phyloP scores from a whole-genome alignment of 352 stramenopile genomes.

The Globisporangium alternatum region DNA sequence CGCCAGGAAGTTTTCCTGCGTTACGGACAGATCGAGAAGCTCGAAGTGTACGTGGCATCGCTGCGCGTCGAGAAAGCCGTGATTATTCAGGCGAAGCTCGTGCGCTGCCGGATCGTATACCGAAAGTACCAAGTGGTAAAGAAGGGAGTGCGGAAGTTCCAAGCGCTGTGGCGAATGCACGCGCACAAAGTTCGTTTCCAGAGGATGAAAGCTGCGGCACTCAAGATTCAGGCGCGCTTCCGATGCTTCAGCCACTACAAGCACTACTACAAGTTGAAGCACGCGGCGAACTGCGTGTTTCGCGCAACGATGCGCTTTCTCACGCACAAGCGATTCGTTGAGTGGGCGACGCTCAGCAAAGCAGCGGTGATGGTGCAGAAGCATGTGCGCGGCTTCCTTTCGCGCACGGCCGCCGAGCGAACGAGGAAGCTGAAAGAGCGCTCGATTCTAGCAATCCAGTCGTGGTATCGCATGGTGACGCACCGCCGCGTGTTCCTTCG shows the following conservation, averaged over 20 bases:
- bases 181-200: slow-evolving; percentile 13
- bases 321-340: slow-evolving; percentile 37
- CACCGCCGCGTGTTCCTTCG: slow-evolving; percentile 29
- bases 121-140: slow-evolving; percentile 44
- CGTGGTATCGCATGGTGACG: slow-evolving; percentile 54
- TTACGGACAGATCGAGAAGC: slow-evolving; percentile 72
- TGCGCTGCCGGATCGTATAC: slow-evolving; percentile 31
- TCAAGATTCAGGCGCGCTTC: slow-evolving; percentile 35
- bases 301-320: slow-evolving; percentile 36
- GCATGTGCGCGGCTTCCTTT: slow-evolving; percentile 49
- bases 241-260: slow-evolving; percentile 29
- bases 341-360: slow-evolving; percentile 30
- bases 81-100: slow-evolving; percentile 52
- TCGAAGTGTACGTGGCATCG: slow-evolving; percentile 46
- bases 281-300: slow-evolving; percentile 36
- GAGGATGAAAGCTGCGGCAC: slow-evolving; percentile 6
- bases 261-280: slow-evolving; percentile 28
- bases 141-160: slow-evolving; percentile 31
- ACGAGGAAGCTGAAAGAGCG: slow-evolving; percentile 46
- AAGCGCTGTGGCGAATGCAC: slow-evolving; percentile 58
- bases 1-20: slow-evolving; percentile 73
- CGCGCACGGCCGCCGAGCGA: slow-evolving; percentile 58
- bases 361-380: slow-evolving; percentile 42
- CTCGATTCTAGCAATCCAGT: slow-evolving; percentile 40
- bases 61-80: slow-evolving; percentile 46